Evolutionary conservation across 139 green algal genomes (phyloP).

Genomic region (Edaphochlamys debaryana): DNA sequence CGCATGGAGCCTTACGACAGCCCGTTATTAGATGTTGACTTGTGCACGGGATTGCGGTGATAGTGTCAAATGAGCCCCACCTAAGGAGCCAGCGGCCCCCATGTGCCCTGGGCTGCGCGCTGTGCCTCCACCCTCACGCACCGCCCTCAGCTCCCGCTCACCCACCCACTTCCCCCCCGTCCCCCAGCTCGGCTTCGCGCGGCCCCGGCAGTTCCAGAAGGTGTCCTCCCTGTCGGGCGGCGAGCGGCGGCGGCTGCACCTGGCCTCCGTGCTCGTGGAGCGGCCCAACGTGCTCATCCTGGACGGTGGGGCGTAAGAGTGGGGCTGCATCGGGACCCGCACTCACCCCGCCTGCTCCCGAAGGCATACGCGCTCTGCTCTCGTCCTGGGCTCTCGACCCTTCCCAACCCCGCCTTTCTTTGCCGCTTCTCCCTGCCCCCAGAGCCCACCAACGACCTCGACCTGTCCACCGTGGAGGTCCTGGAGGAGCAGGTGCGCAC

Average conservation of each 20-base stretch:
- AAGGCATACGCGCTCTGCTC: too few species aligned
- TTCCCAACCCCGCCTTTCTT: neutral
- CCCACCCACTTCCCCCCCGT: neutral
- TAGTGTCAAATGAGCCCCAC: too few species aligned
- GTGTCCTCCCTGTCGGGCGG: slow-evolving; percentile 55
- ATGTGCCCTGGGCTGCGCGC: too few species aligned
- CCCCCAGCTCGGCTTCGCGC: slow-evolving; percentile 67
- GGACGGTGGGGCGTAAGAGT: slow-evolving; percentile 61
- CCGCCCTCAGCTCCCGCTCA: neutral
- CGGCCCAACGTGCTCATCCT: slow-evolving; percentile 84
- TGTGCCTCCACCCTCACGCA: too few species aligned
- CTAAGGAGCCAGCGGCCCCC: too few species aligned
- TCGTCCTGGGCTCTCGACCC: too few species aligned
- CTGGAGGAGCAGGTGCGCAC: slow-evolving; percentile 58
- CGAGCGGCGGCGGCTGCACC: slow-evolving; percentile 80
- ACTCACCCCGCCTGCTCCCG: too few species aligned
- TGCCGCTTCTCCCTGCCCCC: neutral
- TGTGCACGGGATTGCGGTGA: too few species aligned
- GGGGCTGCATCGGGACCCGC: too few species aligned
- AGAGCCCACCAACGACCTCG: slow-evolving; percentile 85
- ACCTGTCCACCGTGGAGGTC: slow-evolving; percentile 77
- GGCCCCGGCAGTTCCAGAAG: slow-evolving; percentile 69
- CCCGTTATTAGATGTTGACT: too few species aligned
- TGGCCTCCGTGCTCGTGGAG: slow-evolving; percentile 76
- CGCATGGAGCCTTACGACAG: too few species aligned